A percentile compares a stretch with the other conserved stretches of the same genome.
Evolutionary conservation across 345 rosid genomes (phyloP).

Genomic region (Hibiscus tridactylites): DNA sequence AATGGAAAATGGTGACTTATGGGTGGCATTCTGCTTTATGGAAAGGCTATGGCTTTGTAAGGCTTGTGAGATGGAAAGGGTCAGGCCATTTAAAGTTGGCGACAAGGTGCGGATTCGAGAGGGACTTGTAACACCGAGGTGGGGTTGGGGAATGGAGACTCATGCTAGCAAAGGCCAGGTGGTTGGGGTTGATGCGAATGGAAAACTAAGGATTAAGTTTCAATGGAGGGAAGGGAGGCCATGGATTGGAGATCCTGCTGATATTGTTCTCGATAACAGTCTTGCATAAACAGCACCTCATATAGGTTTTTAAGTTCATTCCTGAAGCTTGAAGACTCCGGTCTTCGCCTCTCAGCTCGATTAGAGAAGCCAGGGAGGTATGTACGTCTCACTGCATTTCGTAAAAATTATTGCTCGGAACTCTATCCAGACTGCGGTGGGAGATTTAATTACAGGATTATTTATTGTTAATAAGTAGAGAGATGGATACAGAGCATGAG

Average conservation of each 20-base stretch:
- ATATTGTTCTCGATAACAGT: slow-evolving; percentile 54
- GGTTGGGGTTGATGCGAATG: slow-evolving; percentile 93
- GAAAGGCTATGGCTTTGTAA: slow-evolving; percentile 94
- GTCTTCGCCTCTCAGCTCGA: neutral
- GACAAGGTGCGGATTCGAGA: slow-evolving; percentile 74
- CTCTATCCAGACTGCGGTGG: neutral
- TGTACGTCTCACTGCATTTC: neutral
- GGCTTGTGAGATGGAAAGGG: slow-evolving; percentile 69
- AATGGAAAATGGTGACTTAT: slow-evolving; percentile 68
- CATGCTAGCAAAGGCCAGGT: slow-evolving; percentile 81
- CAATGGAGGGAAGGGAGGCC: slow-evolving; percentile 97
- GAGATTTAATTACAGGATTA: slow-evolving; percentile 6
- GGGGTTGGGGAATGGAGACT: slow-evolving; percentile 99
- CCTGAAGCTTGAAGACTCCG: neutral
- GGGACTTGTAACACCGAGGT: slow-evolving; percentile 69
- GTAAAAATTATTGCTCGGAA: neutral
- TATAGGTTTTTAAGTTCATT: neutral
- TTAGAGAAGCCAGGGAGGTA: neutral
- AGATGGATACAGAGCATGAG: slow-evolving; percentile 18
- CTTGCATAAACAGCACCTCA: neutral
- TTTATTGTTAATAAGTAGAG: slow-evolving; percentile 24
- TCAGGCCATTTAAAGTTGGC: slow-evolving; percentile 66
- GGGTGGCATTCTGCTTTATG: slow-evolving; percentile 82
- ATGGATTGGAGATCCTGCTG: slow-evolving; percentile 98
- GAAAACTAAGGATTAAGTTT: slow-evolving; percentile 79